phyloP scores from a whole-genome alignment of 768 basidiomycete genomes.

The Boletus pseudopeckii region DNA sequence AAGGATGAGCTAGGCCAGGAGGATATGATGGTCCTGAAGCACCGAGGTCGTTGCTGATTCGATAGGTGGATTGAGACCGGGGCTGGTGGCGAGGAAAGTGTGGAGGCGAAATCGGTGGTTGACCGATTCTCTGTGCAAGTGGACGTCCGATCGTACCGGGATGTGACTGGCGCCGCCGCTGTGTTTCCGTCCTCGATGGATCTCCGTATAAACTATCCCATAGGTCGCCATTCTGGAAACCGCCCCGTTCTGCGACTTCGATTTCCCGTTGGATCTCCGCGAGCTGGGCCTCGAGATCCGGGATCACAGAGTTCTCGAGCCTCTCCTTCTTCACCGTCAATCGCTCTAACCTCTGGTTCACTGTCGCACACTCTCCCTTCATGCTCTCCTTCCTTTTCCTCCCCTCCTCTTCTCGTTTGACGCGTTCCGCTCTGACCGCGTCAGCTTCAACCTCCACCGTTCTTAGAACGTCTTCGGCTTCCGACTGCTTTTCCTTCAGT shows the following conservation, averaged over 20 bases:
- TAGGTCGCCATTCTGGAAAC: conserved; percentile 13
- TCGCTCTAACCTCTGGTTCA: conserved; percentile 65
- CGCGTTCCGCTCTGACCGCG: conserved; percentile 41
- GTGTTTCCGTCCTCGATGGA: conserved; percentile 16
- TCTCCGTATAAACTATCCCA: conserved; percentile 16
- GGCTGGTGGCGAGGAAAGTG: conserved; percentile 27
- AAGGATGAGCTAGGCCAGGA: conserved; percentile 14
- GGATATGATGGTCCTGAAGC: conserved; percentile 13
- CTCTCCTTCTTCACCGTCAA: conserved; percentile 63
- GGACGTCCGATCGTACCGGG: conserved; percentile 30
- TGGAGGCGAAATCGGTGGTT: conserved; percentile 25
- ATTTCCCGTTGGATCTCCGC: conserved; percentile 59
- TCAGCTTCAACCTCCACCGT: conserved; percentile 45
- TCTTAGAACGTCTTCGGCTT: conserved; percentile 39
- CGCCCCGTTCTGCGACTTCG: conserved; percentile 36
- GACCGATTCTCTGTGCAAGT: conserved; percentile 10
- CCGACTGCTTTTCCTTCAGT: conserved; percentile 40
- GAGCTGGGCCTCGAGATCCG: conserved; percentile 68
- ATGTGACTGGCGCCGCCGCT: conserved; percentile 26
- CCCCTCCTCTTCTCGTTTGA: conserved; percentile 46
- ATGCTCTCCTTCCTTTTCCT: conserved; percentile 53
- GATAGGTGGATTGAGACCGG: conserved; percentile 24
- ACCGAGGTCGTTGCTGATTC: conserved; percentile 14
- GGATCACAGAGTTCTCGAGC: conserved; percentile 53
- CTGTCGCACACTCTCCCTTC: conserved; percentile 53